Base-by-base conservation (phyloP, 768 basidiomycete species). In the Suillus subalutaceus region DNA sequence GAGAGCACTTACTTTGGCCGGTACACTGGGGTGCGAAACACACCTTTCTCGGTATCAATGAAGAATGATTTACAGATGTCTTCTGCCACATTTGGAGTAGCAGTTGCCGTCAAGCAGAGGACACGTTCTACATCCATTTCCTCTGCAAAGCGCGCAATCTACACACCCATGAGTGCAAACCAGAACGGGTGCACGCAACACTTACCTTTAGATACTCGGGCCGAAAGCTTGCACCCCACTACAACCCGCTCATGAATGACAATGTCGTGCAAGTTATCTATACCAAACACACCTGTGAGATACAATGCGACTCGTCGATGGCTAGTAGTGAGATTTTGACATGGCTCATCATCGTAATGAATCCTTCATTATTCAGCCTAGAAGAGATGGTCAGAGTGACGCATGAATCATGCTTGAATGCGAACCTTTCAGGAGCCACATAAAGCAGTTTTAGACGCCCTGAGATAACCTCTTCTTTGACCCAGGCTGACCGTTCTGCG, bases 221-320 rank as follows among this genome's bases (percentile, higher is more conserved):
- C 1, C 81, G 79, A 70, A 84, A 84, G 41, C 78, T 79, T 6
- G 79, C 74, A 7, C 81, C 82, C 82, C 83, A 82, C 79, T 81
- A 57, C 3, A 38, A 32, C 40, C 30, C 35, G 7, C 20, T 30
- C 38, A 48, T 41, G 38, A 35, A 65, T n/a, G 50, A 43, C 18
- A 37, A 57, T 20, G n/a, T 44, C 40, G 26, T 30, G 4, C 38
- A 38, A 52, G 23, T 23, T 32, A 62, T n/a, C 23, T 7, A 37
- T 35, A 53, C 44, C 35, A 35, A 26, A 44, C 67, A 44, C 43
- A 80, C 80, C 72, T 82, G 80, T 0, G 81, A 81, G 41, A 83
- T 80, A 68, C 84, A 84, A 63, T 85, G 83, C 2, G 82, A 81
- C 68, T 85, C 83, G 61, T 85, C 84, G 1, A 86, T 80, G 0